Percentiles rank a stretch among this genome's conserved stretches.
phyloP scores from a whole-genome alignment of 345 rosid species.

The Brassica carinata region DNA sequence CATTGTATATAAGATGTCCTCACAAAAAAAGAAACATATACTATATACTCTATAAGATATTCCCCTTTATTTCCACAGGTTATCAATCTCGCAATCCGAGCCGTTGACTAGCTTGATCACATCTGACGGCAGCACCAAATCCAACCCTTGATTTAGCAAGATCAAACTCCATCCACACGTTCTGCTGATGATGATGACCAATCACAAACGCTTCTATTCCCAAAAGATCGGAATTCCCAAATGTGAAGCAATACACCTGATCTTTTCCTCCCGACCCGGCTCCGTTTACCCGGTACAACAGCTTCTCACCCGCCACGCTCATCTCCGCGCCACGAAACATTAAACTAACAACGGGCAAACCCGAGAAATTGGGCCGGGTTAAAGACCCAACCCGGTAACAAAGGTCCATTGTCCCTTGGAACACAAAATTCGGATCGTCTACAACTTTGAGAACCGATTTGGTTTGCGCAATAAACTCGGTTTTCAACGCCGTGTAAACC shows the following conservation, averaged over 20 bases:
- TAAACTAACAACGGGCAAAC: constrained; percentile 53
- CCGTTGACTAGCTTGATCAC: constrained; percentile 64
- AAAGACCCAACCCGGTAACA: constrained; percentile 47
- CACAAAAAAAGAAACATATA: background rate
- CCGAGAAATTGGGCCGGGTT: constrained; percentile 28
- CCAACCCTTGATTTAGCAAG: constrained; percentile 74
- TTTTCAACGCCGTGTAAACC: constrained; percentile 59
- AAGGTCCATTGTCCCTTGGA: constrained; percentile 82
- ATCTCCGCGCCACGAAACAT: constrained; percentile 70
- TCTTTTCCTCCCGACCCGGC: constrained; percentile 57
- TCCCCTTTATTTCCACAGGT: background rate
- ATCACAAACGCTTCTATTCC: constrained; percentile 77
- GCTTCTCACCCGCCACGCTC: constrained; percentile 61
- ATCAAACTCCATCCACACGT: constrained; percentile 89
- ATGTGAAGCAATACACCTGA: constrained; percentile 74
- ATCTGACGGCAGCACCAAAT: constrained; percentile 56
- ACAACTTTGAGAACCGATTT: constrained; percentile 45
- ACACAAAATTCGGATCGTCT: constrained; percentile 59
- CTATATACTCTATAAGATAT: background rate
- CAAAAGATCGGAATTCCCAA: constrained; percentile 74
- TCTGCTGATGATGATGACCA: constrained; percentile 82
- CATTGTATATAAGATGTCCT: background rate
- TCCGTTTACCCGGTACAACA: constrained; percentile 62
- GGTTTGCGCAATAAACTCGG: constrained; percentile 59
- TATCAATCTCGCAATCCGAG: constrained; percentile 42